Percentiles rank a stretch among this genome's conserved stretches.
Conservation (phyloP, 306 rosid species). For the Erythrophleum fordii region DNA sequence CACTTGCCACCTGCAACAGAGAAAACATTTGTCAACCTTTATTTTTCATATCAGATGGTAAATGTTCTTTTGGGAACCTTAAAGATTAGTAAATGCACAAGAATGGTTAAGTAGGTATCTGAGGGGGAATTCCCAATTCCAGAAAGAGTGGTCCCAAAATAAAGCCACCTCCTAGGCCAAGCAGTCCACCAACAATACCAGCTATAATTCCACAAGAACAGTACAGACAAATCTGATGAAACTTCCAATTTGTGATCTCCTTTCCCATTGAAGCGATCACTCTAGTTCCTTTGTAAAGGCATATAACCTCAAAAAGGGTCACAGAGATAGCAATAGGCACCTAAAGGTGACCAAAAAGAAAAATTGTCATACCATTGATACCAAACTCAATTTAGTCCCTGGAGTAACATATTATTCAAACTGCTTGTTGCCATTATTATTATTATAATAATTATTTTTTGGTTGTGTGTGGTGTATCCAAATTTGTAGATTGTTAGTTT, state of each 20-base stretch:
- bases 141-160: slow-evolving; percentile 84
- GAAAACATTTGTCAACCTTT: neutral
- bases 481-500: slow-evolving; percentile 25
- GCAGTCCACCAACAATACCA: slow-evolving; percentile 81
- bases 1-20: slow-evolving; percentile 72
- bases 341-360: slow-evolving; percentile 40
- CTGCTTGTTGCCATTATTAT: neutral
- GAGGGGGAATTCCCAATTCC: slow-evolving; percentile 87
- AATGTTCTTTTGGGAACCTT: neutral
- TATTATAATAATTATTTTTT: no score
- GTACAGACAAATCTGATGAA: slow-evolving; percentile 61
- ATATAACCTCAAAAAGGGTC: slow-evolving; percentile 68
- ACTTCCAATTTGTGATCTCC: slow-evolving; percentile 74
- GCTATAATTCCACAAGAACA: slow-evolving; percentile 74
- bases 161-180: slow-evolving; percentile 86
- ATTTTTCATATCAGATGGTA: neutral
- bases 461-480: neutral
- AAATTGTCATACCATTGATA: slow-evolving; percentile 12
- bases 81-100: slow-evolving; percentile 6
- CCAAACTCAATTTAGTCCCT: slow-evolving; percentile 26
- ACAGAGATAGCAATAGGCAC: slow-evolving; percentile 75
- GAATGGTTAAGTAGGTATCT: slow-evolving; percentile 45
- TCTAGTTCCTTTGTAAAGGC: slow-evolving; percentile 70
- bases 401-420: neutral
- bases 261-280: slow-evolving; percentile 83